Conservation (phyloP, 306 rosid species). For the Pyrus pyrifolia region DNA sequence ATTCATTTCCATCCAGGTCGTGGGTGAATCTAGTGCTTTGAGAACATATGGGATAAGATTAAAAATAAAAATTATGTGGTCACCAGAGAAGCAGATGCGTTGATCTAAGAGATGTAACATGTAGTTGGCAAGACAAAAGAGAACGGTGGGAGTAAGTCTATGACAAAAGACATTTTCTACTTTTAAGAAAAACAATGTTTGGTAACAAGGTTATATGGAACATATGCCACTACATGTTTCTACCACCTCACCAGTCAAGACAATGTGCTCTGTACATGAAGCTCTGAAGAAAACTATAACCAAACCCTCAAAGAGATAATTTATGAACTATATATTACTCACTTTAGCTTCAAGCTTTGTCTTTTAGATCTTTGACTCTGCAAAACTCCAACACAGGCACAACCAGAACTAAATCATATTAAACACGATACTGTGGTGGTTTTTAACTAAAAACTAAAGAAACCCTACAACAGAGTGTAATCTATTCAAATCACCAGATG, state of each 20-base stretch:
- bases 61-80: not conserved
- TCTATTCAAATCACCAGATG: not conserved
- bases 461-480: not conserved
- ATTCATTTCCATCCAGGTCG: not conserved
- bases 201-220: not conserved
- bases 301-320: not conserved
- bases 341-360: slow-evolving; percentile 40
- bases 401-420: slow-evolving; percentile 8
- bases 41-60: not conserved
- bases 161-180: not conserved
- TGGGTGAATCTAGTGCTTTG: not conserved
- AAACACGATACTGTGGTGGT: not conserved
- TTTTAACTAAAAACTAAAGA: not conserved
- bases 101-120: not conserved
- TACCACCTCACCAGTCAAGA: not conserved
- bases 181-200: not conserved
- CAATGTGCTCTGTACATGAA: not conserved
- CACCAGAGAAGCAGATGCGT: not conserved
- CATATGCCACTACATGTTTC: not conserved
- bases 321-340: slow-evolving; percentile 28
- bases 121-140: not conserved
- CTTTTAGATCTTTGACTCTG: slow-evolving; percentile 49
- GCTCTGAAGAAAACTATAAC: not conserved
- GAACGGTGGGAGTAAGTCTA: not conserved
- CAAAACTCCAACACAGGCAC: slow-evolving; percentile 26